Conservation (phyloP, 371 early-diverging fungal species). For the Mortierella sp. region DNA sequence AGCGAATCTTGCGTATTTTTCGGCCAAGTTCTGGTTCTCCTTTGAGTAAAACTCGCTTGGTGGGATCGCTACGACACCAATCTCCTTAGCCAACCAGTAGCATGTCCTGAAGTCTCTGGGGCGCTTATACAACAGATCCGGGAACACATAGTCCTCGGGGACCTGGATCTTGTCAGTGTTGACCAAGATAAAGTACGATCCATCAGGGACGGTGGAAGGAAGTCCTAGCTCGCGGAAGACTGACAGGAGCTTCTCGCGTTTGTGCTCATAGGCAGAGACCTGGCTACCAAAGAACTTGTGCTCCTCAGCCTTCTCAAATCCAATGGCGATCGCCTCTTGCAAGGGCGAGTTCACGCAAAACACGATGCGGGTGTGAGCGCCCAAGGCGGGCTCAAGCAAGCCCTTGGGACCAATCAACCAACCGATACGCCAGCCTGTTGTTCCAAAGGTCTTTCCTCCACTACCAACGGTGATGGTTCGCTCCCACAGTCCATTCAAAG, state of each 20-base stretch:
- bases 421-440: conserved; percentile 98
- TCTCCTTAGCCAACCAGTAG: conserved; percentile 90
- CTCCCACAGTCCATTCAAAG: conserved; percentile 88
- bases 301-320: conserved; percentile 76
- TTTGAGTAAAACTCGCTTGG: conserved; percentile 91
- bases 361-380: conserved; percentile 92
- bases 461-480: conserved; percentile 96
- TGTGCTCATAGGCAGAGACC: conserved; percentile 72
- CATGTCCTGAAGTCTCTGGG: conserved; percentile 86
- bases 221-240: conserved; percentile 80
- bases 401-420: conserved; percentile 91
- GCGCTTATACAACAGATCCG: conserved; percentile 70
- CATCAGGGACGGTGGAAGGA: conserved; percentile 90
- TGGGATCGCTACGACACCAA: conserved; percentile 95
- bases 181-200: conserved; percentile 94
- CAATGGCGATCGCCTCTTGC: conserved; percentile 90
- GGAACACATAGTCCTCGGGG: conserved; percentile 76
- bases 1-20: conserved; percentile 88
- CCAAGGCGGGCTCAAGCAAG: conserved; percentile 80
- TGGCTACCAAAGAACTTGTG: conserved; percentile 81
- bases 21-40: conserved; percentile 78
- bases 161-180: conserved; percentile 79
- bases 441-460: conserved; percentile 94
- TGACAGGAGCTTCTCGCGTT: conserved; percentile 80
- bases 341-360: conserved; percentile 92